A percentile compares a stretch with the other conserved stretches of the same genome.
These are phyloP conservation scores for Cerrena zonata DNA, from an alignment of 1,284 basidiomycete species.

Conservation along the genomic window DNA sequence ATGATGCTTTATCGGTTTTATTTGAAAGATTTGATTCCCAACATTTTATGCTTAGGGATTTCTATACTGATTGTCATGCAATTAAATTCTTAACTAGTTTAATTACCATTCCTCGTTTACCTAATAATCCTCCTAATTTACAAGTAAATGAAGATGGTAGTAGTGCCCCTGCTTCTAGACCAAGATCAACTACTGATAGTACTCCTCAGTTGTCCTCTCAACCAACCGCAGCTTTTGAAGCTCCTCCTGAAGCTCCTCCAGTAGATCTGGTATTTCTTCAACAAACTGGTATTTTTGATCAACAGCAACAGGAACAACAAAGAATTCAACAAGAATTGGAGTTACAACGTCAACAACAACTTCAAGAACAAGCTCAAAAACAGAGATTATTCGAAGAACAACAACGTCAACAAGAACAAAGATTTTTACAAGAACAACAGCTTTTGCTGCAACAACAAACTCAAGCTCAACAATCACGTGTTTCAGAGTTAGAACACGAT, in stretches of 20 bases:
- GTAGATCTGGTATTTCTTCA: constrained; percentile 69
- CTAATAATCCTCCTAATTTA: constrained; percentile 36
- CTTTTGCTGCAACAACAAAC: constrained; percentile 76
- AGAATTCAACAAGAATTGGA: constrained; percentile 78
- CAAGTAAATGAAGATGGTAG: constrained; percentile 7
- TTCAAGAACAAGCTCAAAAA: constrained; percentile 82
- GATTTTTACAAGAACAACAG: constrained; percentile 85
- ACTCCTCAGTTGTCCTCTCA: constrained; percentile 86
- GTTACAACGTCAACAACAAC: constrained; percentile 71
- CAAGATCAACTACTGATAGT: constrained; percentile 77
- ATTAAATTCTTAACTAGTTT: constrained; percentile 92
- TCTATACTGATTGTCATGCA: constrained; percentile 97
- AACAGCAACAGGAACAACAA: constrained; percentile 96
- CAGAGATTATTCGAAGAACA: constrained; percentile 88
- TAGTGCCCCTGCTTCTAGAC: constrained; percentile 44
- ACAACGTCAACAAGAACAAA: constrained; percentile 83
- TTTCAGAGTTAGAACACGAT: constrained; percentile 84
- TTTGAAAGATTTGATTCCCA: constrained; percentile 81
- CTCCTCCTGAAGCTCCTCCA: constrained; percentile 48
- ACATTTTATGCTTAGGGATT: constrained; percentile 86
- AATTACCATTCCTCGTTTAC: constrained; percentile 91
- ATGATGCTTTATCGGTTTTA: constrained; percentile 81
- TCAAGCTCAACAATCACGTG: constrained; percentile 69
- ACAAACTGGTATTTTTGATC: constrained; percentile 80
- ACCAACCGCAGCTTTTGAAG: constrained; percentile 65